Base-by-base conservation (phyloP, 2,329 filamentous ascomycete species). In the Trichoderma guizhouense region DNA sequence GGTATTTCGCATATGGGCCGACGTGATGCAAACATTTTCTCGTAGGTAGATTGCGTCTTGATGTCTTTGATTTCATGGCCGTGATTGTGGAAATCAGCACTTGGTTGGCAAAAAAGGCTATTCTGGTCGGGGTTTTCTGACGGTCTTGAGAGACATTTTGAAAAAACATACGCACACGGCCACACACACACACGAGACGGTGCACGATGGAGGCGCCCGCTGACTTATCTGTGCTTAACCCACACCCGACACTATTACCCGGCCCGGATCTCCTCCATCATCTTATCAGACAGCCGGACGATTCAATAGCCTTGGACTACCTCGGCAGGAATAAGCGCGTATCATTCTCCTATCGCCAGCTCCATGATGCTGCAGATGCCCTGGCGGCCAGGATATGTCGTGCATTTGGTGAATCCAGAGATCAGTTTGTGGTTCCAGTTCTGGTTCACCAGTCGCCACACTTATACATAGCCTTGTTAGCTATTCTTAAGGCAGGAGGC, bases 401-500 rank as follows among this genome's bases (percentile, higher is more conserved):
- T 30, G 72, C 69, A 4, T 32, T 68, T 43, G 62, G 51, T 39
- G 43, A 72, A 7, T 26, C 36, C 43, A 47, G 57, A 26, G 57
- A 60, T 28, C 62, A 28, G 62, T 79, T 86, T 18, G 81, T 97
- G 43, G 86, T 97, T 47, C 94, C 95, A 0, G 83, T 97, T 3
- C 86, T 97, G 24, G 81, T 97, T 18, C 91, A 92, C 2, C 95
- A 97, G 81, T 92, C 89, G 15, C 89, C 91, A 11, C 86, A 91
- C 61, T 85, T 98, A 28, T 97, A 97, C 80, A 86, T 96, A 71
- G 86, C 93, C 1, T 87, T 93, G 73, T 81, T 97, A 58, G 94
- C 91, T 4, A 88, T 95, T 68, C 84, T 97, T 61, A 94, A 95
- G 79, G 90, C 90, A 14, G 95, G 95, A 7, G 93, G 88, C 43